Evolutionary conservation across 208 protist genomes (phyloP).

Genomic region (Leishmania amazonensis): DNA sequence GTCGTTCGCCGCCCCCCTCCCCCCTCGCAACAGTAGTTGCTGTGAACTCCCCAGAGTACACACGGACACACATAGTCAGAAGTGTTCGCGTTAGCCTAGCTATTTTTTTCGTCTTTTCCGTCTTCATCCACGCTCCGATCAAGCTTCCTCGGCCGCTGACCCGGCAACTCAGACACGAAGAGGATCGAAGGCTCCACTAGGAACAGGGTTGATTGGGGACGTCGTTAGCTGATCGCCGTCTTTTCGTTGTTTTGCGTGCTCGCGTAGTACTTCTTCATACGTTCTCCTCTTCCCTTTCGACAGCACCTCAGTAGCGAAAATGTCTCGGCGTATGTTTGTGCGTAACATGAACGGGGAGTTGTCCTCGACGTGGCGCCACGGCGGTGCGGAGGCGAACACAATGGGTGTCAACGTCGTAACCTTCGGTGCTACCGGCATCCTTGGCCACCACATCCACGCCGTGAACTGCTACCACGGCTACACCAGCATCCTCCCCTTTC

Average conservation of each 20-base stretch:
- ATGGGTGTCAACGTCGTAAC: conserved; percentile 87
- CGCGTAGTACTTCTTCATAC: background rate
- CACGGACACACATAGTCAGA: background rate
- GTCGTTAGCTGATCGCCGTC: background rate
- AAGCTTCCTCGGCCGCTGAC: background rate
- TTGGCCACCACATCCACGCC: conserved; percentile 77
- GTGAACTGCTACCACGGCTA: conserved; percentile 82
- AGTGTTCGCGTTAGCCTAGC: background rate
- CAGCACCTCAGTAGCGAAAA: conserved; percentile 15
- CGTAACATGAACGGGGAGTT: conserved; percentile 90
- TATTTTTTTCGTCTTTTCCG: background rate
- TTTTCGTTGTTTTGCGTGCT: background rate
- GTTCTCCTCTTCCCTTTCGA: background rate
- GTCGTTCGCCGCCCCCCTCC: background rate
- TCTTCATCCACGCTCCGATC: background rate
- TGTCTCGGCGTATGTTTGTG: conserved; percentile 88
- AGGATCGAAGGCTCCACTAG: background rate
- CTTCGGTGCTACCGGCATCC: conserved; percentile 85
- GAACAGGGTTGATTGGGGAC: background rate
- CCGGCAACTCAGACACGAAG: background rate
- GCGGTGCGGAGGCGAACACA: conserved; percentile 73
- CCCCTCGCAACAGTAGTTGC: background rate
- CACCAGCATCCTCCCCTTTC: conserved; percentile 86
- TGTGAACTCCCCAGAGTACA: background rate
- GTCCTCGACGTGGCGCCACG: conserved; percentile 80